These are phyloP conservation scores for Russula sp. DNA, from an alignment of 768 basidiomycete species.

Conservation along the genomic window DNA sequence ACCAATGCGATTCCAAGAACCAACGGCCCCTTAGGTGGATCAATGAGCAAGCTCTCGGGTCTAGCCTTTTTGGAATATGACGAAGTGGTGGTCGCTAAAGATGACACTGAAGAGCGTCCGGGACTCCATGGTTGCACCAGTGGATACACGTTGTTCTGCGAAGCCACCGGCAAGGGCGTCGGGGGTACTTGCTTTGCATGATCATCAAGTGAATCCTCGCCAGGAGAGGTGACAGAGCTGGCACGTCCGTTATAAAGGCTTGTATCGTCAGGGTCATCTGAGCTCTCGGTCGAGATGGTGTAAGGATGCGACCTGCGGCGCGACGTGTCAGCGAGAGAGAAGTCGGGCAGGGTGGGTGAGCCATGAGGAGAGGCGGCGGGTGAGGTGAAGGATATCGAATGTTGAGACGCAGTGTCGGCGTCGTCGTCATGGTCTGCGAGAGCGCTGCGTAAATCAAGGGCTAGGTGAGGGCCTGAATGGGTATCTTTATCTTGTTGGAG, in stretches of 20 bases:
- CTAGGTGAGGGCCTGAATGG: neutral
- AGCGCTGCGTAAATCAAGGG: constrained; percentile 22
- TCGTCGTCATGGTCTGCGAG: constrained; percentile 40
- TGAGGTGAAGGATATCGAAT: constrained; percentile 62
- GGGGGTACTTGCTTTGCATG: constrained; percentile 6
- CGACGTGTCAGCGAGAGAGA: constrained; percentile 9
- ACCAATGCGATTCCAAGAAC: constrained; percentile 86
- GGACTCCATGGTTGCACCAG: constrained; percentile 43
- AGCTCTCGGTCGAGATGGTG: constrained; percentile 27
- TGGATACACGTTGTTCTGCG: constrained; percentile 44
- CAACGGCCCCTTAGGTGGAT: constrained; percentile 50
- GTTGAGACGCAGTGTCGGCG: constrained; percentile 72
- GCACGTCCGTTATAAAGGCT: constrained; percentile 9
- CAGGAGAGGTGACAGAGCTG: constrained; percentile 15
- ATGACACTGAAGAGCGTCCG: constrained; percentile 46
- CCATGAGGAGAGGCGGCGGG: constrained; percentile 47
- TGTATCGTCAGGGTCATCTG: constrained; percentile 9
- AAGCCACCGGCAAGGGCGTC: constrained; percentile 6
- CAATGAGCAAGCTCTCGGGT: constrained; percentile 71
- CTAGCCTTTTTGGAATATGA: constrained; percentile 54
- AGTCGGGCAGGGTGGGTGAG: constrained; percentile 24
- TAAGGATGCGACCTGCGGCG: constrained; percentile 40
- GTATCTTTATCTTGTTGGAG: neutral
- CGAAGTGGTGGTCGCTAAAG: constrained; percentile 51
- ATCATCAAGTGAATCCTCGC: neutral